phyloP scores from a whole-genome alignment of 2,329 filamentous ascomycete species.

The Penicillium sp. region DNA sequence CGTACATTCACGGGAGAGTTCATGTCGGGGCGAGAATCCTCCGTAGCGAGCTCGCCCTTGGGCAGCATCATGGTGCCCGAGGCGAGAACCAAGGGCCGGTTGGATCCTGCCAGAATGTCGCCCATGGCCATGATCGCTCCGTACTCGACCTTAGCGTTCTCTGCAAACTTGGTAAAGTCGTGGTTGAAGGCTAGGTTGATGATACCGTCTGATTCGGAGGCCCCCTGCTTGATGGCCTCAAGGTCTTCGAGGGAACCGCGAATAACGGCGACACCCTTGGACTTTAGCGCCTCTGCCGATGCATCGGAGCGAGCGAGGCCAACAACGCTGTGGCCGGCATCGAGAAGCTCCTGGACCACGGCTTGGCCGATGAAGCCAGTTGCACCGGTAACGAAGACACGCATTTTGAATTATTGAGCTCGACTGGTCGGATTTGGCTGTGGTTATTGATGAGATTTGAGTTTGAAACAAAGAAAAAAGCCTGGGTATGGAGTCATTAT shows the following conservation, averaged over 20 bases:
- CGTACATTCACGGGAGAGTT: slow-evolving; percentile 27
- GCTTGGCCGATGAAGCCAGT: slow-evolving; percentile 48
- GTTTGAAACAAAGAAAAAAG: not conserved
- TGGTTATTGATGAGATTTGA: not conserved
- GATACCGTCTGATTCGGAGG: slow-evolving; percentile 38
- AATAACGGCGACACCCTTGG: slow-evolving; percentile 36
- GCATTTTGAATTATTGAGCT: slow-evolving; percentile 12
- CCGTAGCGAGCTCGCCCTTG: slow-evolving; percentile 29
- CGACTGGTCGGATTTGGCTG: too few relatives aligned
- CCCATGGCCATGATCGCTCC: slow-evolving; percentile 42
- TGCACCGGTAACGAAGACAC: slow-evolving; percentile 40
- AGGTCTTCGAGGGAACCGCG: slow-evolving; percentile 41
- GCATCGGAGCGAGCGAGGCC: slow-evolving; percentile 44
- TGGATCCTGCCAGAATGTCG: slow-evolving; percentile 32
- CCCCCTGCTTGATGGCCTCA: slow-evolving; percentile 35
- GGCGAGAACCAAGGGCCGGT: slow-evolving; percentile 40
- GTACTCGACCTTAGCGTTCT: slow-evolving; percentile 32
- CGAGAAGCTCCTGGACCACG: slow-evolving; percentile 42
- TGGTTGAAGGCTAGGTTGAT: slow-evolving; percentile 48
- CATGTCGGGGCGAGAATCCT: slow-evolving; percentile 29
- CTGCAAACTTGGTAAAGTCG: slow-evolving; percentile 41
- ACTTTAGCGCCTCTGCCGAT: slow-evolving; percentile 29
- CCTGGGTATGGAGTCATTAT: not conserved
- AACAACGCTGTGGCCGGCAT: slow-evolving; percentile 43
- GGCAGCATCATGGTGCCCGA: slow-evolving; percentile 38